Evolutionary conservation across 768 basidiomycete genomes (phyloP), one percentile per base, ranked within the genome.

Genomic region (Macrolepiota dolichaula): DNA sequence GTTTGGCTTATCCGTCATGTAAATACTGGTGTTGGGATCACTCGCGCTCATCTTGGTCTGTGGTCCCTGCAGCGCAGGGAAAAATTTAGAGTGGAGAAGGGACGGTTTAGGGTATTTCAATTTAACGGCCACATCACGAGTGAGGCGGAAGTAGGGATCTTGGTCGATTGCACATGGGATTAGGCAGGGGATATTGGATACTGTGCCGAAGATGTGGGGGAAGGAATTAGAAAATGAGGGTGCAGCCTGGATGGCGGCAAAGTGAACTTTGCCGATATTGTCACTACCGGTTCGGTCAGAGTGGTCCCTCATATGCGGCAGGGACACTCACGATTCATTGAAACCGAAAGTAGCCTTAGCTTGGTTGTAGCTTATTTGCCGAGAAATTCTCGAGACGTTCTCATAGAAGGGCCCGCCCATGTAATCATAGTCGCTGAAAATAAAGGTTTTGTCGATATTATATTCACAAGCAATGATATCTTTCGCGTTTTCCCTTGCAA

Each of bases 11-110:
- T 99, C 97, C 35, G 82, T 93, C 96, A 99, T 98, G 79, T 84
- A 98, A 66, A 99, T 96, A 65, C 92, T 92, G 65, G 89, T 92
- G 75, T 95, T 96, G 22, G 86, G 79, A 73, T 96, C 90, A 53
- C 92, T 95, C 4, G 97, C 97, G 72, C 95, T 97, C 97, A 99
- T 99, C 78, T 99, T 99, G 37, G 94, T 96, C 74, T 97, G 94
- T 2, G 97, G 92, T 46, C 97, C 97, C 74, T 98, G 96, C 10
- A 99, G 82, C 4, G 97, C 96, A 11, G 97, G 97, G 79, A 99
- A 96, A 82, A 99, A 99, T 70, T 96, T 96, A 51, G 96, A 85
- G 74, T 98, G 95, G 52, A 99, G 77, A 25, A 98, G 84, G 1
- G 91, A 77, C 1, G 97, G 97, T 73, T 99, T 99, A 46, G 89